phyloP scores from a whole-genome alignment of 768 basidiomycete genomes.

The Leccinum rimulosum region DNA sequence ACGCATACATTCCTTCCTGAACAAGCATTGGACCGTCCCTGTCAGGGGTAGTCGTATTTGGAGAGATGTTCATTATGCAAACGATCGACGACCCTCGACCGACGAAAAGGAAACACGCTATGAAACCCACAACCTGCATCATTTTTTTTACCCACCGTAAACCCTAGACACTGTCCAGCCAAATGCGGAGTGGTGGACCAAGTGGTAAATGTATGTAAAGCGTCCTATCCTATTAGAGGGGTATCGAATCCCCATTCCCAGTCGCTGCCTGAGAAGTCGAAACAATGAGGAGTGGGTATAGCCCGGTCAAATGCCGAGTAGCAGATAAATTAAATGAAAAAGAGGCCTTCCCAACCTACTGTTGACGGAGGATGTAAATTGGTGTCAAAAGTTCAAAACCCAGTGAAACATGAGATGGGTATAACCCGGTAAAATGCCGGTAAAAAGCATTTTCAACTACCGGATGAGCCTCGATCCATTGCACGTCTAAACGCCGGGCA shows the following conservation, averaged over 20 bases:
- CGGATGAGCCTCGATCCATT: too few species aligned
- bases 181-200: neutral
- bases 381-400: neutral
- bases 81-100: neutral
- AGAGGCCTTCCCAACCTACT: neutral
- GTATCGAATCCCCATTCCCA: neutral
- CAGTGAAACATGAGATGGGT: too few species aligned
- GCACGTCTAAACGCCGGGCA: conserved; percentile 50
- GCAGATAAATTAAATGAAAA: neutral
- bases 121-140: too few species aligned
- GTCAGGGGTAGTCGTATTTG: neutral
- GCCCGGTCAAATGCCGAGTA: neutral
- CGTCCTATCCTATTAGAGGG: neutral
- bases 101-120: neutral
- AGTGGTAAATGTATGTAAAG: neutral
- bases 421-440: too few species aligned
- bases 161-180: too few species aligned
- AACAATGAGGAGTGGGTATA: too few species aligned
- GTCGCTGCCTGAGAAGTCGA: too few species aligned
- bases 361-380: neutral
- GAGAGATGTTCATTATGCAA: neutral
- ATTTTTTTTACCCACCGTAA: too few species aligned
- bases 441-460: neutral
- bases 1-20: neutral
- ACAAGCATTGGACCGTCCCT: neutral